Percentiles rank a stretch among this genome's conserved stretches.
These are phyloP conservation scores for Canavalia gladiata DNA, from an alignment of 306 rosid species.

Conservation along the genomic window DNA sequence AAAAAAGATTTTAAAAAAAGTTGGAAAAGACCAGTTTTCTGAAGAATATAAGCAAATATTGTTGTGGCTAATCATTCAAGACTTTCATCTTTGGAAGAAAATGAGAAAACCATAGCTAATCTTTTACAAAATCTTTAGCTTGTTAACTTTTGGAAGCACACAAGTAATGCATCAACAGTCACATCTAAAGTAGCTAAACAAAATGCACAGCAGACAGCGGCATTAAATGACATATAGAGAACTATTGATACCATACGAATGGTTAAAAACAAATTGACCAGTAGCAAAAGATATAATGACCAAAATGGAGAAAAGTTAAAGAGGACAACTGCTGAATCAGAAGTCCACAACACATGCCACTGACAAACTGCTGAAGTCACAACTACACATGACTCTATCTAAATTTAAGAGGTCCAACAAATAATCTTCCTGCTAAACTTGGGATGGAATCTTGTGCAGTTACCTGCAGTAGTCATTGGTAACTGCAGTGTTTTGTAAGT, in stretches of 20 bases:
- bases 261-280: constrained; percentile 1
- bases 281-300: neutral
- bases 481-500: neutral
- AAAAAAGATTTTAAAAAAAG: neutral
- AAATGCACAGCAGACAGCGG: neutral
- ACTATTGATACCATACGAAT: neutral
- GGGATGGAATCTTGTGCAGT: constrained; percentile 17
- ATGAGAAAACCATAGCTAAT: neutral
- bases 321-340: neutral
- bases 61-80: neutral
- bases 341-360: neutral
- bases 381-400: neutral
- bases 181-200: neutral
- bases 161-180: neutral
- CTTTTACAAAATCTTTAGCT: neutral
- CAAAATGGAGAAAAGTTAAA: neutral
- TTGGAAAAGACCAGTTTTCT: constrained; percentile 1
- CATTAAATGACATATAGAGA: constrained; percentile 24
- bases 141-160: constrained; percentile 6
- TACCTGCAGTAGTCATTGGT: neutral
- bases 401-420: constrained; percentile 12
- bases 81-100: constrained; percentile 18
- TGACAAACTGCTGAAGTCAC: neutral
- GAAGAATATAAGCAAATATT: constrained; percentile 15
- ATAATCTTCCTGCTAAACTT: neutral